Percentiles rank a stretch among this genome's conserved stretches.
Evolutionary conservation across 441 rosid species (phyloP).

Genomic region (Arabidopsis hybrid): DNA sequence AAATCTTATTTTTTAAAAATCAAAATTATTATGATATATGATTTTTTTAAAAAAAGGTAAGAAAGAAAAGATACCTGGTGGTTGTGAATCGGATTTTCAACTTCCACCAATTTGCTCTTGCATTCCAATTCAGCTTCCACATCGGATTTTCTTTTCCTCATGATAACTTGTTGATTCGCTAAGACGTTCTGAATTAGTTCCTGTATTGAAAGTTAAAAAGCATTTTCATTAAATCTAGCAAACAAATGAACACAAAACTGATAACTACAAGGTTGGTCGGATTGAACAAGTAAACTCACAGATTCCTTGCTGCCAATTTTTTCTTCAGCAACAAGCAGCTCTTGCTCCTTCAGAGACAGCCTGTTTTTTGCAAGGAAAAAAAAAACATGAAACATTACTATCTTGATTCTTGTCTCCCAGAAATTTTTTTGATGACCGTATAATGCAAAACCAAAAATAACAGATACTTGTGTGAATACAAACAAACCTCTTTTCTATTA

Average conservation of each 20-base stretch:
- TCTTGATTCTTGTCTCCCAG: conserved; percentile 6
- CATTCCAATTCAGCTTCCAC: conserved; percentile 81
- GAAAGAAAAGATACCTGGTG: too few relatives aligned
- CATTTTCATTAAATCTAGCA: conserved; percentile 3
- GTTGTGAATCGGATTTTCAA: too few relatives aligned
- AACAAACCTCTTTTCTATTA: conserved; percentile 86
- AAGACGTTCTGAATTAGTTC: conserved; percentile 64
- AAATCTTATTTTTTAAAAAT: too few relatives aligned
- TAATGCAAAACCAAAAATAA: conserved; percentile 22
- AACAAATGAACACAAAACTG: conserved; percentile 19
- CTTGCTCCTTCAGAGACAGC: conserved; percentile 70
- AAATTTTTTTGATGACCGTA: neutral
- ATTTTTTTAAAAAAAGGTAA: too few relatives aligned
- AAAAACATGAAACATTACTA: conserved; percentile 27
- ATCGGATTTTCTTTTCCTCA: conserved; percentile 67
- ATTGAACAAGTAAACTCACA: conserved; percentile 57
- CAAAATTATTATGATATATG: too few relatives aligned
- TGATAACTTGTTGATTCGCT: conserved; percentile 67
- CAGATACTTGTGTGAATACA: conserved; percentile 24
- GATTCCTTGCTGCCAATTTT: conserved; percentile 72
- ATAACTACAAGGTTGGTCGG: conserved; percentile 22
- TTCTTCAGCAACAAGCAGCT: conserved; percentile 71
- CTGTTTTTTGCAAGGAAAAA: conserved; percentile 48
- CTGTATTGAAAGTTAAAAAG: conserved; percentile 51
- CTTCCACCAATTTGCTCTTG: conserved; percentile 68